phyloP scores from a whole-genome alignment of 2,329 filamentous ascomycete species.

The Botryotinia calthae region DNA sequence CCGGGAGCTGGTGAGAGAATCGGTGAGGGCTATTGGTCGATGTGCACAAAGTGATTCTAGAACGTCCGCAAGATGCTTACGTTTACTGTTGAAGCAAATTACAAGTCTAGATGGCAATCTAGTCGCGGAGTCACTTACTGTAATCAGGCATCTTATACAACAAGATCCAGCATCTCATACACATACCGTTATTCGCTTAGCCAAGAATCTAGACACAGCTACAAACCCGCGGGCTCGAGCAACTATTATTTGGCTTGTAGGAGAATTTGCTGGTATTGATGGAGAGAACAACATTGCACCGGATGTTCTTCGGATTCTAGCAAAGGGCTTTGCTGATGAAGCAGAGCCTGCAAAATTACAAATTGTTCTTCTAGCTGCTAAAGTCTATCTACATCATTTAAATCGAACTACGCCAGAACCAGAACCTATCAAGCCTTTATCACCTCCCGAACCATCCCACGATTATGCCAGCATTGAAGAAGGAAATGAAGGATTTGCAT shows the following conservation, averaged over 20 bases:
- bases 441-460: slow-evolving; percentile 29
- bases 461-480: slow-evolving; percentile 27
- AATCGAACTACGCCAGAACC: slow-evolving; percentile 56
- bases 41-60: slow-evolving; percentile 77
- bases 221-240: slow-evolving; percentile 85
- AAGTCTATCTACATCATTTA: slow-evolving; percentile 89
- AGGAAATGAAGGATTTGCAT: slow-evolving; percentile 34
- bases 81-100: slow-evolving; percentile 80
- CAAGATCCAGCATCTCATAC: slow-evolving; percentile 78
- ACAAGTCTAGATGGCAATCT: slow-evolving; percentile 83
- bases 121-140: slow-evolving; percentile 89
- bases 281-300: slow-evolving; percentile 86
- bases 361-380: slow-evolving; percentile 89
- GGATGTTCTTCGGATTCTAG: slow-evolving; percentile 83
- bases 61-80: slow-evolving; percentile 76
- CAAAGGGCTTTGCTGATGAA: slow-evolving; percentile 81
- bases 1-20: slow-evolving; percentile 77
- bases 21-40: slow-evolving; percentile 87
- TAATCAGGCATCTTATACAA: slow-evolving; percentile 93
- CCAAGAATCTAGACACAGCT: slow-evolving; percentile 86
- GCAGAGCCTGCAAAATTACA: slow-evolving; percentile 84
- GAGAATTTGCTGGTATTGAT: slow-evolving; percentile 81
- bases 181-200: slow-evolving; percentile 82
- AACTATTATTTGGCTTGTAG: slow-evolving; percentile 95
- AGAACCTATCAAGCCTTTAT: slow-evolving; percentile 36